Evolutionary conservation across 2,329 filamentous ascomycete genomes (phyloP), one percentile per base, ranked within the genome.

Genomic region (Botryotinia narcissicola): DNA sequence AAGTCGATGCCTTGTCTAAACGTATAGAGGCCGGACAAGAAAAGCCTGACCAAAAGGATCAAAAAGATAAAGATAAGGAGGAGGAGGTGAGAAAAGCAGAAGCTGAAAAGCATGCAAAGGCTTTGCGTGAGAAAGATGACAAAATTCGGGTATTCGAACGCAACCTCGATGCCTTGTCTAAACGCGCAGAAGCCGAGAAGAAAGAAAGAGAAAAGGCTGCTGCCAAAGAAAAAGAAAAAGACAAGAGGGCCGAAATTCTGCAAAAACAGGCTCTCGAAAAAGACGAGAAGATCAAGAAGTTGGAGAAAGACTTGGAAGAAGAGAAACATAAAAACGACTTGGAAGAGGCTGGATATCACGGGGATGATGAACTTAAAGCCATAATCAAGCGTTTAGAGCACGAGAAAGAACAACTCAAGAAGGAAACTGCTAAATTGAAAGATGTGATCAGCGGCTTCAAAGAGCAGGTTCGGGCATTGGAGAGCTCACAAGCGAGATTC

Each of bases 391-490:
- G 35, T 42, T 35, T 68, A 32, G 48, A 48, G 12, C 20, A 16
- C 4, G 29, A 48, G 29, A 48, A 48, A 25, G 4, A 4, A 14
- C 29, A 48, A 18, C 46, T 48, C 29, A 35, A 54, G 9, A 22
- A 32, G 16, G 35, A 32, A 29, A 10, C 29, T 12, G 8, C 3
- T 12, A 32, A 63, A 63, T 12, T 44, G n/a, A 16, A 29, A 16
- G 40, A 42, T 8, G 7, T 2, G 35, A 8, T 16, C 0, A 1
- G 6, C 4, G 8, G 4, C 0, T 29, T 67, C 35, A 8, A 29
- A 1, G 3, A n/a, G 3, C 40, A 10, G 14, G 16, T 18, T 20
- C 22, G 7, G 16, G 7, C 0, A 4, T n/a, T 62, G 60, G 60
- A 62, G 25, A n/a, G 12, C 35, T 40, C 35, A 42, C 25, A 40